These are phyloP conservation scores for Boletus rufocinnamomeus DNA, from an alignment of 768 basidiomycete genomes.

Conservation along the genomic window DNA sequence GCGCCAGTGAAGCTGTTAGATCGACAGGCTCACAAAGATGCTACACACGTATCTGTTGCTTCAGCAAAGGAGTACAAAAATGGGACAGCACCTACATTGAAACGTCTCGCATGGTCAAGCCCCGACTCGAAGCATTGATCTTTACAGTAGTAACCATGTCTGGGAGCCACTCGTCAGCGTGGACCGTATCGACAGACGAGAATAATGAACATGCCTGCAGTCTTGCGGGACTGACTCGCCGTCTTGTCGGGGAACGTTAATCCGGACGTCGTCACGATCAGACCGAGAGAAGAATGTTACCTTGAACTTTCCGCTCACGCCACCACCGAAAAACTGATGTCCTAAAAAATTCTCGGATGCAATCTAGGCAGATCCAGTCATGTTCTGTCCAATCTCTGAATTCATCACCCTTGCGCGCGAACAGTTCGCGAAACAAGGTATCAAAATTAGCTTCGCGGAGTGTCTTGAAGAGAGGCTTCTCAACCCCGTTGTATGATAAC, in stretches of 20 bases:
- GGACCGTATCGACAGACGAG: background rate
- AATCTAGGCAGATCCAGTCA: conserved; percentile 11
- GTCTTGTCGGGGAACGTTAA: background rate
- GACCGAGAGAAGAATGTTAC: background rate
- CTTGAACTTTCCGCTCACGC: conserved; percentile 9
- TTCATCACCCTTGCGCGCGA: conserved; percentile 2
- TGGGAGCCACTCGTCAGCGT: background rate
- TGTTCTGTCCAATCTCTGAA: conserved; percentile 10
- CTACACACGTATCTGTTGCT: background rate
- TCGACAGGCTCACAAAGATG: conserved; percentile 14
- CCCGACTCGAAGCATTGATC: conserved; percentile 15
- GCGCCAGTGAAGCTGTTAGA: background rate
- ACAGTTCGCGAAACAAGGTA: conserved; percentile 11
- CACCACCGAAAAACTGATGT: conserved; percentile 16
- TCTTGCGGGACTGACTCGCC: background rate
- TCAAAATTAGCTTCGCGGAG: conserved; percentile 8
- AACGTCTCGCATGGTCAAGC: conserved; percentile 10
- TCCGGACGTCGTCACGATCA: background rate
- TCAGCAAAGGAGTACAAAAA: background rate
- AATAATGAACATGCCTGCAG: conserved; percentile 12
- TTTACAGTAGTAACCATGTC: conserved; percentile 15
- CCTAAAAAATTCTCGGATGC: conserved; percentile 9
- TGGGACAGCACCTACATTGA: conserved; percentile 5
- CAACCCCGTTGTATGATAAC: background rate
- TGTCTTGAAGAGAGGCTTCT: conserved; percentile 9